phyloP scores from a whole-genome alignment of 805 yeast species.

The Lachancea quebecensis region DNA sequence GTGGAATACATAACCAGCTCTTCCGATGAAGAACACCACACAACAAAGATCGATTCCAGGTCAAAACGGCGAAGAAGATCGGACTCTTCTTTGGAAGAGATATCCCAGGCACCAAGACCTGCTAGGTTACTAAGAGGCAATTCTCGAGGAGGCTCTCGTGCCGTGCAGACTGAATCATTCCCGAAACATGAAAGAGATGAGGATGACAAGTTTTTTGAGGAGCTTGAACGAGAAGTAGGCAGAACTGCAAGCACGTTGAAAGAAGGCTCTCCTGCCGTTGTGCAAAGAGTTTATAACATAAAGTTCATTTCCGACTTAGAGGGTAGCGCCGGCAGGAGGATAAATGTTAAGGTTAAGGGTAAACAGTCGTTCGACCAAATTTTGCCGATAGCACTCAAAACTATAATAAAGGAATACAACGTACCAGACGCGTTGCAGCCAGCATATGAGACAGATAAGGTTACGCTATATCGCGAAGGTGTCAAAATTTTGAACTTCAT shows the following conservation, averaged over 20 bases:
- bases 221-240: conserved; percentile 14
- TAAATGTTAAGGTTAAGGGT: conserved; percentile 27
- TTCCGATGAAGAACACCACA: not conserved
- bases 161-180: not conserved
- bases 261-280: conserved; percentile 1
- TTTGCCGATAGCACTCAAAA: conserved; percentile 23
- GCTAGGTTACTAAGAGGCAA: not conserved
- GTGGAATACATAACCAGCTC: not conserved
- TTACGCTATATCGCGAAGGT: conserved; percentile 24
- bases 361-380: conserved; percentile 21
- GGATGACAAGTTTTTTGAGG: conserved; percentile 22
- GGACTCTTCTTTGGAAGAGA: not conserved
- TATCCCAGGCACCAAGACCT: not conserved
- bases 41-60: not conserved
- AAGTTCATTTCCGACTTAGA: conserved; percentile 24
- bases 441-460: conserved; percentile 18
- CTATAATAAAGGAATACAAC: conserved; percentile 18
- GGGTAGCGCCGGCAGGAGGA: conserved; percentile 21
- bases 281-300: conserved; percentile 15
- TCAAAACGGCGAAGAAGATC: not conserved
- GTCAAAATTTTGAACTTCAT: conserved; percentile 26
- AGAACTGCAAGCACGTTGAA: conserved; percentile 6
- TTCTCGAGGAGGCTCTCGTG: too few relatives aligned
- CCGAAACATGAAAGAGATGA: conserved; percentile 13
- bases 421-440: conserved; percentile 13